Evolutionary conservation across 108 stramenopile genomes (phyloP), one percentile per base, ranked within the genome.

Genomic region (Cyclotella atomus): DNA sequence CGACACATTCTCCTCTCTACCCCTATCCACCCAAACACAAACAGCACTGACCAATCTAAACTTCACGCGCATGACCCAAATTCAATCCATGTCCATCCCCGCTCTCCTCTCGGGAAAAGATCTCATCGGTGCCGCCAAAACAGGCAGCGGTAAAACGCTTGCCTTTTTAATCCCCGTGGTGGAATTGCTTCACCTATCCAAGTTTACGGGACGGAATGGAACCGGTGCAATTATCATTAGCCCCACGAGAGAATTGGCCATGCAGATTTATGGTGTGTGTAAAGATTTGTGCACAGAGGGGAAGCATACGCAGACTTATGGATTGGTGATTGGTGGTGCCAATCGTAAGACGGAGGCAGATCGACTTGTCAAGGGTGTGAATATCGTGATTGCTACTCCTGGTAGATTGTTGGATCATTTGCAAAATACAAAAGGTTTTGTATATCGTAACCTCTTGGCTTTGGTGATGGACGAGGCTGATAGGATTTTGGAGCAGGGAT

Each of bases 391-490:
- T 53, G 95, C 95, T 23, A 99, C 99, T 44, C 99, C 99, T 12
- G 99, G 99, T 38, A 85, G 99, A 19, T 87, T 99, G 28, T 82
- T 98, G 68, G 99, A 99, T 82, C 99, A 99, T 64, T 82, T 99
- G 59, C 95, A 97, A 83, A 99, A 99, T 79, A 97, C 99, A 15
- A 94, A 93, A 72, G 96, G 97, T 24, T 99, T 99, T 66, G 63
- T 92, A 28, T 88, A 75, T 74, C 86, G 91, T 10, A 97, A 97
- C 68, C 71, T 99, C 47, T 79, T 96, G 75, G 83, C 94, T n/a
- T 87, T 99, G 62, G 94, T 97, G 9, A 97, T 99, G 85, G 99
- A 99, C 66, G 99, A 99, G 76, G 99, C 99, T 2, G 99, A 99
- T 81, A 91, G 99, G 15, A 98, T 99, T 65, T 83, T 99, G 29